Conservation (phyloP, 139 green algal species). For the Micractinium conductrix region DNA sequence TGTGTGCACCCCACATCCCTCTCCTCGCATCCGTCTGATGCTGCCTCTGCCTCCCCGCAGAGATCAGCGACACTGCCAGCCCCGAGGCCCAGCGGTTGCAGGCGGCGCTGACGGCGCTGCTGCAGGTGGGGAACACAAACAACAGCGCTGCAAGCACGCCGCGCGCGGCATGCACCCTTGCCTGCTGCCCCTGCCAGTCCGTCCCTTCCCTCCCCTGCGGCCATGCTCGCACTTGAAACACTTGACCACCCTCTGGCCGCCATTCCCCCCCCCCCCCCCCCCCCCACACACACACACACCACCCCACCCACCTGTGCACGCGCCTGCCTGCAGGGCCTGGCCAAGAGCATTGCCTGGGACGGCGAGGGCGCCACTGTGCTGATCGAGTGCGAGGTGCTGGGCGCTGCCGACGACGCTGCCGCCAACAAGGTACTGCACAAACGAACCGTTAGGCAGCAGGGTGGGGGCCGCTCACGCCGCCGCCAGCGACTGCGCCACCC, state of each 20-base stretch:
- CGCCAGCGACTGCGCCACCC: too few species aligned
- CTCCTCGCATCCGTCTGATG: background rate
- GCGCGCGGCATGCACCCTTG: background rate
- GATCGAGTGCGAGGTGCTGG: slow-evolving; percentile 82
- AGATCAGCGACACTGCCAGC: slow-evolving; percentile 73
- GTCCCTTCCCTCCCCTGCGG: too few species aligned
- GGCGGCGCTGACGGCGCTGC: slow-evolving; percentile 88
- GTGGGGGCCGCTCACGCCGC: too few species aligned
- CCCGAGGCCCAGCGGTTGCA: slow-evolving; percentile 77
- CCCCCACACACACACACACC: background rate
- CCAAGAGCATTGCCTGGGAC: slow-evolving; percentile 98
- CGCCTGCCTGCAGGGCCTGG: slow-evolving; percentile 69
- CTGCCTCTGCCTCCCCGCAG: background rate
- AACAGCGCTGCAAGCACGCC: background rate
- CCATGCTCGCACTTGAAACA: too few species aligned
- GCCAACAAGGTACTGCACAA: too few species aligned
- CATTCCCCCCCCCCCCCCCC: background rate
- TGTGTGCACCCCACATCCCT: background rate
- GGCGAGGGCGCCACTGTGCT: slow-evolving; percentile 97
- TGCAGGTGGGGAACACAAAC: slow-evolving; percentile 61
- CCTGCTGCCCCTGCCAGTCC: background rate
- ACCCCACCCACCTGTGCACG: background rate
- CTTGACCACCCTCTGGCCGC: too few species aligned
- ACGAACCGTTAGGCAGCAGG: too few species aligned
- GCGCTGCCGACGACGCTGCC: slow-evolving; percentile 52